phyloP scores from a whole-genome alignment of 768 basidiomycete genomes.

The Rubroboletus satanas region DNA sequence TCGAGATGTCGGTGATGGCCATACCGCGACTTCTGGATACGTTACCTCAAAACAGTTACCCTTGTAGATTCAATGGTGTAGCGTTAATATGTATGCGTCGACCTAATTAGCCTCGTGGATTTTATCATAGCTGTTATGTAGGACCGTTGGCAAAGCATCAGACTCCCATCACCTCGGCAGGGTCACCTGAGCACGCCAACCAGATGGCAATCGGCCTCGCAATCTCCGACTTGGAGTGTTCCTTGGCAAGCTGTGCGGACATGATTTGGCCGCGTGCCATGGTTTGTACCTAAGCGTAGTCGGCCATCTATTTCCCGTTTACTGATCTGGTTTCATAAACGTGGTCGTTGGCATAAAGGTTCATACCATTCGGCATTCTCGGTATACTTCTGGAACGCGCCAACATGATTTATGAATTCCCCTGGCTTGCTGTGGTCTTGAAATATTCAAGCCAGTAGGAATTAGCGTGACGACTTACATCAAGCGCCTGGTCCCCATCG shows the following conservation, averaged over 20 bases:
- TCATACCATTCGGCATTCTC: neutral
- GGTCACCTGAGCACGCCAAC: conserved; percentile 1
- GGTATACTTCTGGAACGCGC: neutral
- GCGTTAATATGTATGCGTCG: neutral
- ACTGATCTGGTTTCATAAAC: neutral
- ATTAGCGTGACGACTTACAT: neutral
- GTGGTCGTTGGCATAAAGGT: neutral
- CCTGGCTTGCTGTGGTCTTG: neutral
- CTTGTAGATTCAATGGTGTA: neutral
- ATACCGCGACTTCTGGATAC: neutral
- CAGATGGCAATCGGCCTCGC: neutral
- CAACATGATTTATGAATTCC: neutral
- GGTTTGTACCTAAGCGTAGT: too few relatives aligned
- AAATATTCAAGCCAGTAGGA: neutral
- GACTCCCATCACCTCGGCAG: conserved; percentile 2
- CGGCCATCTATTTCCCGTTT: too few relatives aligned
- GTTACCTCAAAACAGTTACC: neutral
- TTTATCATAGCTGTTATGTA: neutral
- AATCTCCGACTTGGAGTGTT: conserved; percentile 2
- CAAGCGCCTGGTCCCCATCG: too few relatives aligned
- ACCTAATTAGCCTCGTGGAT: conserved; percentile 10
- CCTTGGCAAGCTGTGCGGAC: conserved; percentile 23
- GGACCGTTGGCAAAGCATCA: neutral
- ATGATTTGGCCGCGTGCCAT: neutral
- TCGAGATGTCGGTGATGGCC: neutral